Evolutionary conservation across 345 rosid species (phyloP).

Genomic region (Eucalyptus curtisii): DNA sequence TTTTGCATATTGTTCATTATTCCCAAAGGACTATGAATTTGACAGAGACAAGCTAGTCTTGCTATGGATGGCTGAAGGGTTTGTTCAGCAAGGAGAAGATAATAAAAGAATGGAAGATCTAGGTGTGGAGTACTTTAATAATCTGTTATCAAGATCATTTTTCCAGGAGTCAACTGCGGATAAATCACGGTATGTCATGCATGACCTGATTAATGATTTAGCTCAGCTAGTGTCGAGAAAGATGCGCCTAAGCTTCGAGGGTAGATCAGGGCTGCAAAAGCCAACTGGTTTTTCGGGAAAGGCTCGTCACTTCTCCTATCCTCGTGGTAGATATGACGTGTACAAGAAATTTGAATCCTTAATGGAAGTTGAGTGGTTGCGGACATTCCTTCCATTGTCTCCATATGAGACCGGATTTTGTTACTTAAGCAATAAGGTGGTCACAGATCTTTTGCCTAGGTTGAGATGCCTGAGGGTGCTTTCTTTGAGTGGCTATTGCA

Average conservation of each 20-base stretch:
- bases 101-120: neutral
- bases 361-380: neutral
- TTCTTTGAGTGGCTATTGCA: conserved; percentile 1
- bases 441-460: neutral
- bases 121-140: conserved; percentile 7
- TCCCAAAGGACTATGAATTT: conserved; percentile 4
- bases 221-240: neutral
- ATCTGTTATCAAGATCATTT: conserved; percentile 10
- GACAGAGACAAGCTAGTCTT: neutral
- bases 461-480: neutral
- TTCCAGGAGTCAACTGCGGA: conserved; percentile 8
- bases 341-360: neutral
- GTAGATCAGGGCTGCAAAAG: neutral
- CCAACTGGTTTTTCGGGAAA: neutral
- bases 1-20: conserved; percentile 5
- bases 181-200: conserved; percentile 8
- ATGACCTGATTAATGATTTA: conserved; percentile 10
- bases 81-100: neutral
- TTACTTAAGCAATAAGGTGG: neutral
- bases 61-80: conserved; percentile 15
- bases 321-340: neutral
- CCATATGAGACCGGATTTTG: neutral
- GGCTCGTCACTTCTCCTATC: neutral
- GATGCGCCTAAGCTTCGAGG: neutral
- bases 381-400: conserved; percentile 1